Evolutionary conservation across 2,329 filamentous ascomycete genomes (phyloP).

Genomic region (Bipolaris gigantea): DNA sequence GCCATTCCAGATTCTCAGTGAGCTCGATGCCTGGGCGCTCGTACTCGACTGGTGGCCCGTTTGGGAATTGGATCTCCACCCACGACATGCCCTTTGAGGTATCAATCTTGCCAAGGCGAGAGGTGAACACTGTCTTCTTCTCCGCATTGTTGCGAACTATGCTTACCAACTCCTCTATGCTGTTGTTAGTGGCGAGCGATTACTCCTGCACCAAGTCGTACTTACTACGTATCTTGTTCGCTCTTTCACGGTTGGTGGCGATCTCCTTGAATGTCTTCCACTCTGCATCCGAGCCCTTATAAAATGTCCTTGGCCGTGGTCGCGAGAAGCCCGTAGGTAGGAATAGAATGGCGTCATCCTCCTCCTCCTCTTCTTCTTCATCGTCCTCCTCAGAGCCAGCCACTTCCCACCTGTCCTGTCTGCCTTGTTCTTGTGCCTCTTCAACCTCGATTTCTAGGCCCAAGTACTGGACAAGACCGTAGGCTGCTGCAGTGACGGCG

Average conservation of each 20-base stretch:
- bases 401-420: slow-evolving; percentile 19
- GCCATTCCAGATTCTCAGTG: slow-evolving; percentile 45
- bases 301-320: slow-evolving; percentile 46
- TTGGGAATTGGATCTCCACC: slow-evolving; percentile 54
- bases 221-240: slow-evolving; percentile 45
- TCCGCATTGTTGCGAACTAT: slow-evolving; percentile 36
- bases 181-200: slow-evolving; percentile 7
- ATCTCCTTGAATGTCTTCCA: slow-evolving; percentile 56
- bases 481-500: slow-evolving; percentile 22
- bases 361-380: slow-evolving; percentile 34
- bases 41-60: slow-evolving; percentile 53
- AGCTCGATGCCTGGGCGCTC: slow-evolving; percentile 49
- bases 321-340: slow-evolving; percentile 54
- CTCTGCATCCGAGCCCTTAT: slow-evolving; percentile 56
- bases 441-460: slow-evolving; percentile 31
- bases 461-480: slow-evolving; percentile 27
- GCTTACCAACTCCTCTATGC: slow-evolving; percentile 41
- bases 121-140: slow-evolving; percentile 36
- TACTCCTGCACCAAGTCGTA: neutral
- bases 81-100: slow-evolving; percentile 48
- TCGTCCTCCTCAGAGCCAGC: slow-evolving; percentile 28
- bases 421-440: slow-evolving; percentile 14
- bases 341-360: slow-evolving; percentile 46
- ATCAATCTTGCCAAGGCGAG: slow-evolving; percentile 45
- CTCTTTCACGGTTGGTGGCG: slow-evolving; percentile 46